A percentile compares a stretch with the other conserved stretches of the same genome.
These are phyloP conservation scores for Diaporthe sp. DNA, from an alignment of 2,329 filamentous ascomycete genomes.

Conservation along the genomic window DNA sequence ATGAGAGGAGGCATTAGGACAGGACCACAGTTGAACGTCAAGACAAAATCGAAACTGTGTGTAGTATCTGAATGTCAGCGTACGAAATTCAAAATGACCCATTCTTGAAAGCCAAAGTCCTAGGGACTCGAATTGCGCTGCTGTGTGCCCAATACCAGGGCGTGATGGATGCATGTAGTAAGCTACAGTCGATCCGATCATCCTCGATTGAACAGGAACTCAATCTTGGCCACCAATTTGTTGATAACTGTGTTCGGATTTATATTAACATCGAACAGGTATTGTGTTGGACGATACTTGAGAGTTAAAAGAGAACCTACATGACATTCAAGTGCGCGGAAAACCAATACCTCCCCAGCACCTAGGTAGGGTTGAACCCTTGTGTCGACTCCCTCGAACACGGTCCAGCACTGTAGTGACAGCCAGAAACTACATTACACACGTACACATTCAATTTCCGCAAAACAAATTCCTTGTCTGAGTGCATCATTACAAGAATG, in stretches of 20 bases:
- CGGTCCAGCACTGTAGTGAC: background rate
- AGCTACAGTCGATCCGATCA: too few relatives aligned
- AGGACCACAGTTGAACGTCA: too few relatives aligned
- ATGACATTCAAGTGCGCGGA: background rate
- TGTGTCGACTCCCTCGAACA: background rate
- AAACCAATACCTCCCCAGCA: background rate
- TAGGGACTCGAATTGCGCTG: background rate
- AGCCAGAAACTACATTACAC: background rate
- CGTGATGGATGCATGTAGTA: too few relatives aligned
- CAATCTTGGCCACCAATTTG: background rate
- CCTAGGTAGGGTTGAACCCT: slow-evolving; percentile 16
- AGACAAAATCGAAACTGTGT: too few relatives aligned
- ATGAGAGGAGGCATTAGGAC: too few relatives aligned
- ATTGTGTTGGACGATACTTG: background rate
- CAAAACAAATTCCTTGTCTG: background rate
- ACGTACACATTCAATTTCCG: background rate
- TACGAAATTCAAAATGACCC: too few relatives aligned
- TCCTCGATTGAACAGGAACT: too few relatives aligned
- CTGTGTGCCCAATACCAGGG: background rate
- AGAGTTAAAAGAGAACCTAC: too few relatives aligned
- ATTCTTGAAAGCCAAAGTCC: background rate
- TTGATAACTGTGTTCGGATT: background rate
- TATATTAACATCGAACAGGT: background rate
- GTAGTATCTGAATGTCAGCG: too few relatives aligned
- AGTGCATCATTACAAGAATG: background rate